phyloP scores from a whole-genome alignment of 177 flowering plant genomes.

The Tripterygium wilfordii region DNA sequence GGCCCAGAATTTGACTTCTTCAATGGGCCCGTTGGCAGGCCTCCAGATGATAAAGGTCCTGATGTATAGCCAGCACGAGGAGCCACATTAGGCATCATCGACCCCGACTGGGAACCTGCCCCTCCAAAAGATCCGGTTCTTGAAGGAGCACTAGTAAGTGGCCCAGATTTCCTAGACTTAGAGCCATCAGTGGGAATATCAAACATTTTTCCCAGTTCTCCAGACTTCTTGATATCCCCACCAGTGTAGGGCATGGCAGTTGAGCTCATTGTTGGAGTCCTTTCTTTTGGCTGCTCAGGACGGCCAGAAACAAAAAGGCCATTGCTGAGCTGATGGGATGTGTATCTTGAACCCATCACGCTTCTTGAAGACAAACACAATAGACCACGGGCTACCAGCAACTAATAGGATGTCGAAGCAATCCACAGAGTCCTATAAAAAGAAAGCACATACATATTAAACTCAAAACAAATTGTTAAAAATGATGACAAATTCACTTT shows the following conservation, averaged over 20 bases:
- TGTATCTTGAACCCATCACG: conserved; percentile 82
- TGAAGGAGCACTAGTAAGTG: conserved; percentile 59
- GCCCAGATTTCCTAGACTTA: conserved; percentile 88
- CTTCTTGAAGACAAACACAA: no score
- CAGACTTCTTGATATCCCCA: conserved; percentile 92
- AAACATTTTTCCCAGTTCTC: conserved; percentile 96
- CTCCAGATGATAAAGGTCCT: conserved; percentile 48
- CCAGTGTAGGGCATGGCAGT: conserved; percentile 92
- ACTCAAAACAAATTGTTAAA: no score
- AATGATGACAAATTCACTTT: no score
- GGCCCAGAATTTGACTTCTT: conserved; percentile 94
- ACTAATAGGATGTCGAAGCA: no score
- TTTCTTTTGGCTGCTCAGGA: conserved; percentile 90
- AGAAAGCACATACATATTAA: no score
- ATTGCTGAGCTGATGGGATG: conserved; percentile 93
- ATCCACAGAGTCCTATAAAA: no score
- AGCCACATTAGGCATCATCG: conserved; percentile 49
- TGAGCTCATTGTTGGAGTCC: conserved; percentile 74
- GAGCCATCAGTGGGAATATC: conserved; percentile 77
- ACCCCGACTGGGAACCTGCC: conserved; percentile 78
- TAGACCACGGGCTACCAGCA: conserved; percentile 2
- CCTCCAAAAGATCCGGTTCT: conserved; percentile 91
- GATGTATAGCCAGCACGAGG: conserved; percentile 47
- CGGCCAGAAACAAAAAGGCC: conserved; percentile 95
- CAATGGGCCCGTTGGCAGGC: conserved; percentile 41